These are phyloP conservation scores for Blumeriella jaapii DNA, from an alignment of 2,329 filamentous ascomycete species.

Conservation along the genomic window DNA sequence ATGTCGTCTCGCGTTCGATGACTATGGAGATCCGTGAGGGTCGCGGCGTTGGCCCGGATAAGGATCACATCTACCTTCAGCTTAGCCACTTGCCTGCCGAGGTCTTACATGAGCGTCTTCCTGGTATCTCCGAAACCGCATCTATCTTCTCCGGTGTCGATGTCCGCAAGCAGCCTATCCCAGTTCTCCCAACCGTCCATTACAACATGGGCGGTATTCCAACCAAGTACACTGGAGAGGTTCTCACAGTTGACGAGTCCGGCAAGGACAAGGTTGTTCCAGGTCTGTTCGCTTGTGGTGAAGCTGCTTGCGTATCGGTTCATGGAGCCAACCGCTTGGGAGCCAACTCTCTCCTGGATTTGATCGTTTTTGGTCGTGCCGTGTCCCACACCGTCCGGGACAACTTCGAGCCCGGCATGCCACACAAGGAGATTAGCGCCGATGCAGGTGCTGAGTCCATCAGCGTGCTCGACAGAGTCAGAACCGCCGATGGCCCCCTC, in stretches of 20 bases:
- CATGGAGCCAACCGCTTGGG: conserved; percentile 97
- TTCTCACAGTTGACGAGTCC: conserved; percentile 73
- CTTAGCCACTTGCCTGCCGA: conserved; percentile 89
- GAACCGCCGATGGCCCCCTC: conserved; percentile 75
- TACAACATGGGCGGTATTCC: conserved; percentile 99
- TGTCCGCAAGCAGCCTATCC: conserved; percentile 92
- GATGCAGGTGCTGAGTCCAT: conserved; percentile 87
- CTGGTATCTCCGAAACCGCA: conserved; percentile 96
- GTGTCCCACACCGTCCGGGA: conserved; percentile 89
- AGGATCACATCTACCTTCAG: conserved; percentile 98
- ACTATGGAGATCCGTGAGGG: conserved; percentile 96
- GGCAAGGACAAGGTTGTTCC: conserved; percentile 91
- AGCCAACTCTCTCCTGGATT: conserved; percentile 94
- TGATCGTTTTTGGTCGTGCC: conserved; percentile 94
- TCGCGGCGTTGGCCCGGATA: conserved; percentile 90
- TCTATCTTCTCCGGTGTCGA: conserved; percentile 96
- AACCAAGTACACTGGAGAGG: conserved; percentile 94
- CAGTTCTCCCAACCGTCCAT: conserved; percentile 91
- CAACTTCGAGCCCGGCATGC: conserved; percentile 74
- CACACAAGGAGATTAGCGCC: conserved; percentile 66
- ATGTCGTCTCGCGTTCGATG: conserved; percentile 96
- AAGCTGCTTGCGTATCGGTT: conserved; percentile 94
- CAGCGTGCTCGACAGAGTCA: conserved; percentile 71
- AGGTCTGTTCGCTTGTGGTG: conserved; percentile 90
- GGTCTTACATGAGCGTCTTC: conserved; percentile 88